Conservation (phyloP, 176 grass and related monocot genomes). For the Phragmites australis region DNA sequence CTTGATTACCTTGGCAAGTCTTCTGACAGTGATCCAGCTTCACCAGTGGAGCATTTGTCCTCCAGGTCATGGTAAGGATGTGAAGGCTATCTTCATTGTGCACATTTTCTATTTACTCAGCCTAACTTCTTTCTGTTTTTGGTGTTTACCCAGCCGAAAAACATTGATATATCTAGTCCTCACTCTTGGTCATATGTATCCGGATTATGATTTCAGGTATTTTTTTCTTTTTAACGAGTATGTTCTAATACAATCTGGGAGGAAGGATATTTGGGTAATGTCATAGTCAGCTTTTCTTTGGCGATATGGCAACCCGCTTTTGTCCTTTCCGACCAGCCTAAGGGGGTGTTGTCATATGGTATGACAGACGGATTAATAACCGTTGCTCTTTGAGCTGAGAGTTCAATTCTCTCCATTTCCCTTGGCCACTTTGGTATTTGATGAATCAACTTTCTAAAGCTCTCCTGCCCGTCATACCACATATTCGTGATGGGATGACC, state of each 20-base stretch:
- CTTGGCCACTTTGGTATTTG: slow-evolving; percentile 42
- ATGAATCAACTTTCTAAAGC: slow-evolving; percentile 42
- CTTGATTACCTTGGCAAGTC: slow-evolving; percentile 96
- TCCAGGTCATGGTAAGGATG: slow-evolving; percentile 75
- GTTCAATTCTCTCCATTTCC: slow-evolving; percentile 99
- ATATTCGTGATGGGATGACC: slow-evolving; percentile 41
- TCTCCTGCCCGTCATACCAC: slow-evolving; percentile 37
- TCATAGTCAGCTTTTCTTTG: slow-evolving; percentile 77
- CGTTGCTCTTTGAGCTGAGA: slow-evolving; percentile 99
- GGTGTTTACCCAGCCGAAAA: slow-evolving; percentile 61
- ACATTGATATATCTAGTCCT: slow-evolving; percentile 97
- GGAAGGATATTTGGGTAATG: slow-evolving; percentile 99
- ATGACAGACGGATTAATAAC: slow-evolving; percentile 90
- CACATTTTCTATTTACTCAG: background rate
- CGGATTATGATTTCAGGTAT: slow-evolving; percentile 99
- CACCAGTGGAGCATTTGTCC: slow-evolving; percentile 81
- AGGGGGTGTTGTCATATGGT: slow-evolving; percentile 99
- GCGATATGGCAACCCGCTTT: slow-evolving; percentile 76
- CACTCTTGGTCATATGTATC: slow-evolving; percentile 87
- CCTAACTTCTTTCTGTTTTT: slow-evolving; percentile 25
- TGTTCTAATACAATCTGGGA: slow-evolving; percentile 51
- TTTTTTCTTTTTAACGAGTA: slow-evolving; percentile 40
- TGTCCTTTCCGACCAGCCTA: slow-evolving; percentile 67
- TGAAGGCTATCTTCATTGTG: background rate
- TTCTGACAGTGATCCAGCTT: slow-evolving; percentile 73